These are phyloP conservation scores for Pythium vanterpoolii DNA, from an alignment of 352 stramenopile genomes.

Conservation along the genomic window DNA sequence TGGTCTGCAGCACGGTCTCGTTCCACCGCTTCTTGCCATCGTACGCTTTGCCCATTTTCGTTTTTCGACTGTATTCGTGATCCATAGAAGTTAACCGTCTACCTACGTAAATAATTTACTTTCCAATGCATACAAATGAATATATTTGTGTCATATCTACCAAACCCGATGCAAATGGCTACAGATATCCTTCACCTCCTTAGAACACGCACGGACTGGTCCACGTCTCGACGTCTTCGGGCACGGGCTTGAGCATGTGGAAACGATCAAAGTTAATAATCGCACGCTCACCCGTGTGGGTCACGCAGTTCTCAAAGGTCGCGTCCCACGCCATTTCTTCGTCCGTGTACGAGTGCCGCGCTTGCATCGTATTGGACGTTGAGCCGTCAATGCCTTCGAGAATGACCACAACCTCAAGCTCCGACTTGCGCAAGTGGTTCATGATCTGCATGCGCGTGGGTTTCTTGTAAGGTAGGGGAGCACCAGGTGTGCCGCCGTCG, in stretches of 20 bases:
- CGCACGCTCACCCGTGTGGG: conserved; percentile 44
- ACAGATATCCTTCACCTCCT: neutral
- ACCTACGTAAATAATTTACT: neutral
- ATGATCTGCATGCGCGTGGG: conserved; percentile 73
- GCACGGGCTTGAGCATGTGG: conserved; percentile 63
- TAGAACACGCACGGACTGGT: conserved; percentile 4
- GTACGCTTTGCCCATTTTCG: conserved; percentile 65
- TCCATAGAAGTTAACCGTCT: neutral
- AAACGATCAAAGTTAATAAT: conserved; percentile 86
- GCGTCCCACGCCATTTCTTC: conserved; percentile 80
- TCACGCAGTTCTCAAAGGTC: conserved; percentile 76
- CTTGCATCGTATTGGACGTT: conserved; percentile 88
- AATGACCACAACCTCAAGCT: conserved; percentile 78
- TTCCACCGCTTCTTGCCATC: conserved; percentile 85
- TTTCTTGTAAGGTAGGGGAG: conserved; percentile 38
- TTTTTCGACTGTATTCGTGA: neutral
- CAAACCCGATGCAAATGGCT: neutral
- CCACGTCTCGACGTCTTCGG: conserved; percentile 39
- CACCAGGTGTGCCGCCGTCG: conserved; percentile 35
- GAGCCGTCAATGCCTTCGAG: conserved; percentile 83
- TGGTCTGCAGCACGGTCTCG: conserved; percentile 70
- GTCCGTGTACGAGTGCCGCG: conserved; percentile 75
- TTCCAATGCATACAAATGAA: neutral
- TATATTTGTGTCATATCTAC: neutral
- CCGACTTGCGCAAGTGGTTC: conserved; percentile 58